Evolutionary conservation across 148 eudicot species (phyloP).

Genomic region (Silene latifolia): DNA sequence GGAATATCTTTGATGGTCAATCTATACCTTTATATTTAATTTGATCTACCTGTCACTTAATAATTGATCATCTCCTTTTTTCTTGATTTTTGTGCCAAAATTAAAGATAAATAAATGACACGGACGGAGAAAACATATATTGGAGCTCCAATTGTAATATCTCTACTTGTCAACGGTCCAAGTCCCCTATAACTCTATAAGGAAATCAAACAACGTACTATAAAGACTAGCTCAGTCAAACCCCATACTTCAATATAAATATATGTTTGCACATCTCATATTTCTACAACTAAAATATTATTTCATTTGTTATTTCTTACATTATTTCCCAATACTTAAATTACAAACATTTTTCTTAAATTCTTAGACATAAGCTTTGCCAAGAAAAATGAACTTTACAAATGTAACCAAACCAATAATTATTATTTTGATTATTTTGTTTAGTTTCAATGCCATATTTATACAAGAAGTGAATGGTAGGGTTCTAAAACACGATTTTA

Average conservation of each 20-base stretch:
- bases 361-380: not conserved
- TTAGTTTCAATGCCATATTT: not conserved
- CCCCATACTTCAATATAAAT: not conserved
- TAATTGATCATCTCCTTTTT: too few relatives aligned
- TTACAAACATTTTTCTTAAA: not conserved
- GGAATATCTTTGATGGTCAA: too few relatives aligned
- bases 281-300: not conserved
- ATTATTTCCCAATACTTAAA: not conserved
- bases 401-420: not conserved
- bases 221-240: conserved; percentile 2
- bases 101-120: too few relatives aligned
- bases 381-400: conserved; percentile 2
- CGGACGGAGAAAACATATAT: not conserved
- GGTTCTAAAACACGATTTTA: conserved; percentile 2
- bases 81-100: too few relatives aligned
- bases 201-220: not conserved
- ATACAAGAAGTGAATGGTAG: conserved; percentile 18
- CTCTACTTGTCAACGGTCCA: conserved; percentile 10
- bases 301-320: not conserved
- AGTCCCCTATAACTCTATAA: not conserved
- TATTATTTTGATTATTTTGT: conserved; percentile 10
- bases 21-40: too few relatives aligned
- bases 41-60: too few relatives aligned
- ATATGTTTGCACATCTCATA: not conserved
- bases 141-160: not conserved